Conservation (phyloP, 176 grass and related monocot species). For the Eremochloa ophiuroides region DNA sequence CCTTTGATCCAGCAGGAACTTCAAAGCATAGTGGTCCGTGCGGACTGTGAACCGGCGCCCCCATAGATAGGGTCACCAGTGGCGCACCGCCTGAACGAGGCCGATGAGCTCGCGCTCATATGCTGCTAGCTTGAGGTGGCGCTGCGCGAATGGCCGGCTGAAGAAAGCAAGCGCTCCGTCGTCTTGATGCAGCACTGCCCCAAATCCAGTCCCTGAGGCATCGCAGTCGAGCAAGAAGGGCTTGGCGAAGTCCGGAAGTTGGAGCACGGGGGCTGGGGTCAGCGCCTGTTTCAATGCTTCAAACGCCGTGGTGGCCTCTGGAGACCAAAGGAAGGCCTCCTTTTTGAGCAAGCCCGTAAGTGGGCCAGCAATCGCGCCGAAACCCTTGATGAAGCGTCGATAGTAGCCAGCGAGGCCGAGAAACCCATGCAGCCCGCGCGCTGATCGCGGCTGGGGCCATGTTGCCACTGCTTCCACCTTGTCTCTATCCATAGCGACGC, state of each 20-base stretch:
- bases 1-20: background rate
- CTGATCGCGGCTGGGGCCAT: no score
- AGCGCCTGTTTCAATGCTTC: no score
- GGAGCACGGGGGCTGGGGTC: background rate
- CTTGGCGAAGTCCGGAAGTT: background rate
- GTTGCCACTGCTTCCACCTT: no score
- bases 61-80: background rate
- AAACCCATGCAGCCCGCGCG: no score
- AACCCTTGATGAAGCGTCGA: no score
- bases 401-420: no score
- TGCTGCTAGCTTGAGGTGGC: background rate
- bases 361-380: no score
- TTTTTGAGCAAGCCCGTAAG: no score
- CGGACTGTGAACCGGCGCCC: background rate
- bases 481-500: no score
- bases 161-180: background rate
- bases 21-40: background rate
- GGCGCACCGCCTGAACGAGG: background rate
- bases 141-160: rapidly evolving
- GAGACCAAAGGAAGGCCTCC: no score
- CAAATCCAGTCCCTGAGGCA: background rate
- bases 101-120: background rate
- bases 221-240: background rate
- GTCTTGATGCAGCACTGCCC: background rate
- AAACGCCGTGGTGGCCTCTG: no score